These are phyloP conservation scores for Cryphonectria japonica DNA, from an alignment of 2,329 filamentous ascomycete species.

Conservation along the genomic window DNA sequence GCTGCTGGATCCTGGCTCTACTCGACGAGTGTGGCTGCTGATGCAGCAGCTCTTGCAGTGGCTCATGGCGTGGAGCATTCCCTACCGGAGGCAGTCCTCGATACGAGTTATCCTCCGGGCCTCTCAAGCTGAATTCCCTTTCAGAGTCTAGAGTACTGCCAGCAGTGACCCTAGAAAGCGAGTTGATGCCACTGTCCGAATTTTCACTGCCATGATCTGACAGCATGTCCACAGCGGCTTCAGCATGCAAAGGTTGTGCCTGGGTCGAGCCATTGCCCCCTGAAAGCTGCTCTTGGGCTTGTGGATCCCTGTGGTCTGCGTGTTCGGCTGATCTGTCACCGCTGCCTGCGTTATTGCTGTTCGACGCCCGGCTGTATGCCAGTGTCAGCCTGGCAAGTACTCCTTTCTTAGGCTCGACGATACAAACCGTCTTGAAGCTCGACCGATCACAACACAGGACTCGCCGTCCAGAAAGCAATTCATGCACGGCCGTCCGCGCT, in stretches of 20 bases:
- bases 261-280: background rate
- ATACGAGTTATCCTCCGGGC: background rate
- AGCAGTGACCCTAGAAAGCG: background rate
- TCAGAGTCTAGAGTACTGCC: background rate
- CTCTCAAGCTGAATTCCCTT: background rate
- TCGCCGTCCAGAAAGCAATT: constrained; percentile 57
- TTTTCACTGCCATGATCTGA: constrained; percentile 18
- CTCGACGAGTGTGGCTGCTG: constrained; percentile 1
- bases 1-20: constrained; percentile 24
- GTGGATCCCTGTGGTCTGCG: constrained; percentile 31
- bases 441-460: constrained; percentile 45
- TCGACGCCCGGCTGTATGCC: constrained; percentile 13
- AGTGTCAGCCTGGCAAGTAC: background rate
- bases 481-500: constrained; percentile 53
- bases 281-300: background rate
- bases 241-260: background rate
- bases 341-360: constrained; percentile 12
- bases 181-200: background rate
- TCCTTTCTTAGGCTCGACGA: background rate
- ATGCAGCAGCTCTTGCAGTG: constrained; percentile 5
- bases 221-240: background rate
- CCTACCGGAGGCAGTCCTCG: background rate
- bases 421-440: constrained; percentile 46
- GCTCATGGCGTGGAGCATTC: background rate
- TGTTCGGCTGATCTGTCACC: background rate